phyloP scores from a whole-genome alignment of 169 alveolate species.

The Cyclospora cayetanensis region DNA sequence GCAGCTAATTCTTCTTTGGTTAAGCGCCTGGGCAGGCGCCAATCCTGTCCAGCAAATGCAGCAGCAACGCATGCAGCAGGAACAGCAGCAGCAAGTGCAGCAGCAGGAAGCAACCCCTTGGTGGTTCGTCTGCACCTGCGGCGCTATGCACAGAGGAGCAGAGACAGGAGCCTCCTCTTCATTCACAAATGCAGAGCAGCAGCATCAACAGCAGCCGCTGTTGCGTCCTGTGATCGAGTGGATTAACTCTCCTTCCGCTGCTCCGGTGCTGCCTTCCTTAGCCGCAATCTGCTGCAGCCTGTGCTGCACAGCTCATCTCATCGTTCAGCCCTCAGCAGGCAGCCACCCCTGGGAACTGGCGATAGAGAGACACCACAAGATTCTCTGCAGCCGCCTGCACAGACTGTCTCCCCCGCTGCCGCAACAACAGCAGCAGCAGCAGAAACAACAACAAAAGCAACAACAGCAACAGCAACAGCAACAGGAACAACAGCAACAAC shows the following conservation, averaged over 20 bases:
- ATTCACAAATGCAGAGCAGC: conserved; percentile 12
- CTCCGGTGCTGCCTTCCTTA: conserved; percentile 32
- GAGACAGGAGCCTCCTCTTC: neutral
- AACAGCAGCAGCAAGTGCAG: too few relatives aligned
- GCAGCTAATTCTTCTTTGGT: conserved; percentile 2
- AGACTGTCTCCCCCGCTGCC: neutral
- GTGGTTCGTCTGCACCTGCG: neutral
- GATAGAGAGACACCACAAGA: neutral
- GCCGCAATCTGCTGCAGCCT: conserved; percentile 51
- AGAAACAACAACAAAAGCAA: neutral
- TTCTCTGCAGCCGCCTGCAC: neutral
- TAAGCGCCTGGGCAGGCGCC: conserved; percentile 15
- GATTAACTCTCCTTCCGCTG: conserved; percentile 20
- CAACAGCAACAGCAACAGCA: conserved; percentile 48
- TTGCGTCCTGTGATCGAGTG: conserved; percentile 8
- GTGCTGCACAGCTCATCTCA: conserved; percentile 1
- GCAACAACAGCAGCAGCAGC: conserved; percentile 23
- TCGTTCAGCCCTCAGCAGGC: neutral
- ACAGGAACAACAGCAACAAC: neutral
- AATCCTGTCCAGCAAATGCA: neutral
- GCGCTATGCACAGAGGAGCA: neutral
- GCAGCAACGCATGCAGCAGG: conserved; percentile 38
- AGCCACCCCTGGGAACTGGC: neutral
- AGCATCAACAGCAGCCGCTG: conserved; percentile 43
- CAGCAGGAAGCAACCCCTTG: too few relatives aligned